Evolutionary conservation across 1,284 basidiomycete genomes (phyloP).

Genomic region (Ceratobasidium sp.): DNA sequence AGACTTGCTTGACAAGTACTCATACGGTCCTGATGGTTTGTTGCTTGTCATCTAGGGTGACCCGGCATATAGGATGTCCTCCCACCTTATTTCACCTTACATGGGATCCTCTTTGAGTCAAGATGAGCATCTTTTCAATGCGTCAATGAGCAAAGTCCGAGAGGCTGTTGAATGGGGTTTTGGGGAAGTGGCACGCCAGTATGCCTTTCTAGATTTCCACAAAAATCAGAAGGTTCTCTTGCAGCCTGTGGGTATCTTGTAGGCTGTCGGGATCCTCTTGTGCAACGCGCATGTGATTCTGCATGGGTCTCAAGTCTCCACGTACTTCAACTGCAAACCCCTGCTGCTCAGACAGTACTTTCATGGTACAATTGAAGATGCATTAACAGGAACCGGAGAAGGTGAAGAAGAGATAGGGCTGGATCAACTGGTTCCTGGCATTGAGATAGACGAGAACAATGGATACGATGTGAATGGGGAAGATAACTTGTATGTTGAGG

Average conservation of each 20-base stretch:
- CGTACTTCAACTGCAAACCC: not conserved
- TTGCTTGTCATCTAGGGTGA: not conserved
- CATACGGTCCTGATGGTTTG: not conserved
- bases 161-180: conserved; percentile 39
- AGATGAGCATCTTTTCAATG: conserved; percentile 20
- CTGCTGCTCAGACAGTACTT: not conserved
- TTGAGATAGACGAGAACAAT: not conserved
- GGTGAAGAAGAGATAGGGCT: no score
- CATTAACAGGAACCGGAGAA: no score
- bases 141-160: conserved; percentile 27
- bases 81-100: not conserved
- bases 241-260: conserved; percentile 46
- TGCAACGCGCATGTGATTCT: conserved; percentile 49
- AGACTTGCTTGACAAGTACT: not conserved
- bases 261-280: conserved; percentile 49
- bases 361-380: not conserved
- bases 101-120: not conserved
- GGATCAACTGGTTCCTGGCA: no score
- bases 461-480: not conserved
- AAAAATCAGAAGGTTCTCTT: conserved; percentile 28
- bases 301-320: not conserved
- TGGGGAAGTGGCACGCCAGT: not conserved
- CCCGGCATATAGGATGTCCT: not conserved
- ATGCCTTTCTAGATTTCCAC: conserved; percentile 8
- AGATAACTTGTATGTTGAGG: not conserved